Conservation (phyloP, 1,284 basidiomycete genomes). For the Exsudoporus floridanus region DNA sequence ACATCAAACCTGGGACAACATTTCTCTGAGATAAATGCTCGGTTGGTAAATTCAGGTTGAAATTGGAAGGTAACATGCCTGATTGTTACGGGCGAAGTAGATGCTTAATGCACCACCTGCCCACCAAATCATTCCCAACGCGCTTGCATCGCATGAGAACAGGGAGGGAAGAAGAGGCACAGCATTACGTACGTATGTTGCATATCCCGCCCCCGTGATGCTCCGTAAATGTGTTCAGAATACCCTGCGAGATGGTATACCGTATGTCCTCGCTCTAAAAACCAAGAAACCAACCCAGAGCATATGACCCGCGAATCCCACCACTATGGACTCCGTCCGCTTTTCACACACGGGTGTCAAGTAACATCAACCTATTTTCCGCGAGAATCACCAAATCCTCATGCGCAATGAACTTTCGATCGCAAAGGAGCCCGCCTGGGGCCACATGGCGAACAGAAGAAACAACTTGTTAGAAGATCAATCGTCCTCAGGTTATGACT, state of each 20-base stretch:
- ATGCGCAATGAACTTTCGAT: too few species aligned
- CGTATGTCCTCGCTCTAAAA: not conserved
- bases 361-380: too few species aligned
- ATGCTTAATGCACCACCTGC: slow-evolving; percentile 87
- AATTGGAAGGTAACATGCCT: slow-evolving; percentile 39
- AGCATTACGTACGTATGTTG: slow-evolving; percentile 75
- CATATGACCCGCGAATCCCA: slow-evolving; percentile 86
- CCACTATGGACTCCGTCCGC: slow-evolving; percentile 77
- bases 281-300: slow-evolving; percentile 64
- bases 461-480: too few species aligned
- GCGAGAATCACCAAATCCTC: too few species aligned
- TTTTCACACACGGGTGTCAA: too few species aligned
- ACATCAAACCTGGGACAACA: slow-evolving; percentile 85
- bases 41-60: not conserved
- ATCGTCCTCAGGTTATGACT: too few species aligned
- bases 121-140: slow-evolving; percentile 69
- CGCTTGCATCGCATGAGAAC: slow-evolving; percentile 27
- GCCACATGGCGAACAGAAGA: too few species aligned
- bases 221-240: slow-evolving; percentile 93
- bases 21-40: slow-evolving; percentile 52
- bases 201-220: slow-evolving; percentile 79
- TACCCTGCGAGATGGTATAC: slow-evolving; percentile 21
- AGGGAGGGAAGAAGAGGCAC: not conserved
- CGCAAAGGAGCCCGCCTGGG: too few species aligned
- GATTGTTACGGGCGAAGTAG: slow-evolving; percentile 80